Evolutionary conservation across 768 basidiomycete genomes (phyloP), one percentile per base, ranked within the genome.

Genomic region (Mycena belliarum): DNA sequence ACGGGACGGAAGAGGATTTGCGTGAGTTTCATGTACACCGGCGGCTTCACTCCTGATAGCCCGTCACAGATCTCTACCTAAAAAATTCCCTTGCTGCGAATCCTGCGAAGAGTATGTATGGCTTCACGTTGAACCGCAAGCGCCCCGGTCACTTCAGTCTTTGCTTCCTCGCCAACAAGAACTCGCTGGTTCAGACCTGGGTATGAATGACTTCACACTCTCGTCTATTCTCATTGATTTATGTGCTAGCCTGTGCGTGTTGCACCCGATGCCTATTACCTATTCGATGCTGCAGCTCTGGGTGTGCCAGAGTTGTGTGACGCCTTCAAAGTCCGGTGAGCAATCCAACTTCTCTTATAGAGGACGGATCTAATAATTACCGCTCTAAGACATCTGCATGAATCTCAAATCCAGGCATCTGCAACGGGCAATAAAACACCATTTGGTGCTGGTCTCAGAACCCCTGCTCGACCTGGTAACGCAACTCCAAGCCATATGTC

Each of bases 241-340:
- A 56, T 48, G 24, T 40, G 54, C n/a, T 53, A 94, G 93, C 91
- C 91, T 37, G 85, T 95, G 44, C 87, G 93, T 44, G 91, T 95
- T 41, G 82, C 89, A 7, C 93, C 93, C 2, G 88, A 92, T 72
- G 90, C 90, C 6, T 97, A 95, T 69, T 89, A 89, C 68, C 82
- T 98, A 18, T 93, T 93, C 65, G 93, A 95, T 63, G 91, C 93
- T 7, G 85, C 93, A 44, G 92, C 93, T 24, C 87, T 91, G 8
- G 94, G 93, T 35, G 93, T 98, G 24, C 87, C 91, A 5, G 94
- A 97, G 71, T 75, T 98, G 6, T 97, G 96, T 63, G 95, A 98
- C 70, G 95, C 95, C 20, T 98, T 98, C 85, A 98, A 98, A 85
- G 85, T 92, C 67, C 74, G 87, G 87, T 87, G 65, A 65, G 79